phyloP scores from a whole-genome alignment of 306 rosid species.

The Luffa aegyptiaca region DNA sequence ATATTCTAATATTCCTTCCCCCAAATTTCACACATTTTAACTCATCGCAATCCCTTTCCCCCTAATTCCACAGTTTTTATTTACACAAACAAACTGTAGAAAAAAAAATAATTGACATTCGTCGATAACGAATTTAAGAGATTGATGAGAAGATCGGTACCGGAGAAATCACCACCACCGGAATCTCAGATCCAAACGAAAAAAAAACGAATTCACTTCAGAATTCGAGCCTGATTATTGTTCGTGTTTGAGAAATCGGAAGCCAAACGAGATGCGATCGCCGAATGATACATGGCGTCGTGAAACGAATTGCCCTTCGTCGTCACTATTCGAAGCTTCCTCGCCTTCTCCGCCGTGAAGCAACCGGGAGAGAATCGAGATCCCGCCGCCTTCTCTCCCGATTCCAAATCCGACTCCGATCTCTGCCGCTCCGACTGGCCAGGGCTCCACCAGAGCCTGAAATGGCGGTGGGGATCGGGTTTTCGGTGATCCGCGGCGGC shows the following conservation, averaged over 20 bases:
- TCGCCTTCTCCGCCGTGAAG: constrained; percentile 85
- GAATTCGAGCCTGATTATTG: neutral
- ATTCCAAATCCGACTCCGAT: constrained; percentile 1
- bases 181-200: neutral
- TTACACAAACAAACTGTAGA: too few relatives aligned
- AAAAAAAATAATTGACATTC: too few relatives aligned
- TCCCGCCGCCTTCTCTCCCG: constrained; percentile 21
- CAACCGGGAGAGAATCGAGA: constrained; percentile 32
- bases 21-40: too few relatives aligned
- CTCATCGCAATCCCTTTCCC: too few relatives aligned
- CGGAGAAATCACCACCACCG: neutral
- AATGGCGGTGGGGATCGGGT: neutral
- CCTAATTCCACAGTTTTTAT: too few relatives aligned
- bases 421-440: constrained; percentile 7
- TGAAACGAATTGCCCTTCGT: constrained; percentile 43
- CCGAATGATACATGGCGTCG: constrained; percentile 85
- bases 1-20: too few relatives aligned
- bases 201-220: too few relatives aligned
- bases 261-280: constrained; percentile 83
- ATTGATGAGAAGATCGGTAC: too few relatives aligned
- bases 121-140: too few relatives aligned
- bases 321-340: constrained; percentile 58
- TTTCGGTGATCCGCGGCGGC: constrained; percentile 27
- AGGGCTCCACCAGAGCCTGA: neutral
- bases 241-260: constrained; percentile 32